phyloP scores from a whole-genome alignment of 805 yeast genomes.

The Zygosaccharomyces bisporus region DNA sequence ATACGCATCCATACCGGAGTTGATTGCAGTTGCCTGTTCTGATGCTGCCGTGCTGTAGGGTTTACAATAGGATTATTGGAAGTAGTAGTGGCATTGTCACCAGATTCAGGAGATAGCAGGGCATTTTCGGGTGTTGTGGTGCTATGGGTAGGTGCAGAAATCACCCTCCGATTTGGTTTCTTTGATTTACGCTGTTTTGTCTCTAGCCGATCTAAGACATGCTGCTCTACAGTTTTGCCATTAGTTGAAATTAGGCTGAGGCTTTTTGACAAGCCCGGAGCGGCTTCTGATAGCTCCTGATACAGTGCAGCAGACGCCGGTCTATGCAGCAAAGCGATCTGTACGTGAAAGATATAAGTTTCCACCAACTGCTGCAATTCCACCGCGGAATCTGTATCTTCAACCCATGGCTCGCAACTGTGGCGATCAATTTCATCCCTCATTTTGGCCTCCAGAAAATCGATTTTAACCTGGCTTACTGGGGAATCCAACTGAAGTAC shows the following conservation, averaged over 20 bases:
- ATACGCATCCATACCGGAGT: slow-evolving; percentile 7
- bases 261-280: slow-evolving; percentile 13
- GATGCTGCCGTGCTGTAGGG: neutral
- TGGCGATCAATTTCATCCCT: slow-evolving; percentile 8
- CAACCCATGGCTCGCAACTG: neutral
- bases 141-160: neutral
- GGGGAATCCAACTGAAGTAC: slow-evolving; percentile 7
- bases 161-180: neutral
- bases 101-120: neutral
- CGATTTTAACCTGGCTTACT: neutral
- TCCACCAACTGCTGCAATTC: slow-evolving; percentile 11
- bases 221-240: slow-evolving; percentile 11
- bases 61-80: neutral
- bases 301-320: slow-evolving; percentile 15
- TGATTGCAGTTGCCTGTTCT: slow-evolving; percentile 1
- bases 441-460: slow-evolving; percentile 7
- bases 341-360: slow-evolving; percentile 18
- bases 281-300: slow-evolving; percentile 15
- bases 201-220: slow-evolving; percentile 12
- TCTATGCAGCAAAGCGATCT: slow-evolving; percentile 14
- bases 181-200: slow-evolving; percentile 8
- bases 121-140: neutral
- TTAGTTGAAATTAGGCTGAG: slow-evolving; percentile 1
- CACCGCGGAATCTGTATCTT: neutral
- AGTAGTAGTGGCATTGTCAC: neutral